phyloP scores from a whole-genome alignment of 768 basidiomycete species.

The Lactifluus echinatus region DNA sequence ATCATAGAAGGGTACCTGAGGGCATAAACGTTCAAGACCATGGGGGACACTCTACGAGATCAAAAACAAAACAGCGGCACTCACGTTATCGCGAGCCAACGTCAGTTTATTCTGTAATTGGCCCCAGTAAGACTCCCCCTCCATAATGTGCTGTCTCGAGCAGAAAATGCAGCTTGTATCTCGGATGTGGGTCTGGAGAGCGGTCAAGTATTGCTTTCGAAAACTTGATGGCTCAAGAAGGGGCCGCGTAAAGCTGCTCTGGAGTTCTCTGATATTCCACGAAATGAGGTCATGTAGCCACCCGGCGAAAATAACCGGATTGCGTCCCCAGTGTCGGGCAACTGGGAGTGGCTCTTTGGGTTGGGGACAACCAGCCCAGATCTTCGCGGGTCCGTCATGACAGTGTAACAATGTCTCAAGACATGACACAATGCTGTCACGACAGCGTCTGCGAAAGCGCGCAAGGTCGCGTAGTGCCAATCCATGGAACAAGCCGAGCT shows the following conservation, averaged over 20 bases:
- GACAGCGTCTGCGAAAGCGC: not conserved
- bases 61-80: not conserved
- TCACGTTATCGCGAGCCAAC: not conserved
- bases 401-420: not conserved
- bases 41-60: not conserved
- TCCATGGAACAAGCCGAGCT: not conserved
- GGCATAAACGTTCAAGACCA: not conserved
- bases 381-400: not conserved
- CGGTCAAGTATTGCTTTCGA: not conserved
- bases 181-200: not conserved
- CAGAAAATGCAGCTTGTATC: not conserved
- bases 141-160: not conserved
- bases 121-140: not conserved
- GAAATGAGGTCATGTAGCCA: not conserved
- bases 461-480: conserved; percentile 2
- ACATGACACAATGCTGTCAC: not conserved
- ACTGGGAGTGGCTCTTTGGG: not conserved
- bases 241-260: not conserved
- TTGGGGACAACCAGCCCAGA: not conserved
- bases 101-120: conserved; percentile 2
- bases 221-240: not conserved
- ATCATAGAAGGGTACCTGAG: not conserved
- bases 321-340: not conserved
- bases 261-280: not conserved
- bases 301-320: not conserved